Evolutionary conservation across 1,139 yeast genomes (phyloP).

Genomic region (Kodamaea suecica): DNA sequence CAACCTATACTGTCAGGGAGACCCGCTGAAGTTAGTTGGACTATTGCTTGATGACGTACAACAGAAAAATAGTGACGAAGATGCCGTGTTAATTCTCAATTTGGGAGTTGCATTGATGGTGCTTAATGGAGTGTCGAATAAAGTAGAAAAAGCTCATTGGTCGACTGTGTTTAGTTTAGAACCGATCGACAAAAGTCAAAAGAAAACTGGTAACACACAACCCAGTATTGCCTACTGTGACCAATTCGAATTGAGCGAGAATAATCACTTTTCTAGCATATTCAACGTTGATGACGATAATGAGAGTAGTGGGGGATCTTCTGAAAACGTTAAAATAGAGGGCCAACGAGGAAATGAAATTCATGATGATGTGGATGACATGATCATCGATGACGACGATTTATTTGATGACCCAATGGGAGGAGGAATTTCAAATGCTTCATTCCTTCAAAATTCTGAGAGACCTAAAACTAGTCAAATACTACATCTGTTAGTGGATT

Average conservation of each 20-base stretch:
- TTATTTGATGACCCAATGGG: slow-evolving; percentile 11
- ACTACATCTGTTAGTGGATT: not conserved
- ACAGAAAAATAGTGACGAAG: slow-evolving; percentile 24
- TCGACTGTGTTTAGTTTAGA: slow-evolving; percentile 9
- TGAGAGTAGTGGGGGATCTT: too few relatives aligned
- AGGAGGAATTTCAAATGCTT: not conserved
- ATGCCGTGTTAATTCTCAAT: slow-evolving; percentile 27
- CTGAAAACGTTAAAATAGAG: too few relatives aligned
- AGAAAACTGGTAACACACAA: not conserved
- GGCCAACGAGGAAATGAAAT: slow-evolving; percentile 3
- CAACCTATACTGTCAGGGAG: slow-evolving; percentile 1
- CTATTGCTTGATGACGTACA: slow-evolving; percentile 6
- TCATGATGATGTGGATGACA: slow-evolving; percentile 8
- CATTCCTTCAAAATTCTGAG: not conserved
- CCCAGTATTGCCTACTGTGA: not conserved
- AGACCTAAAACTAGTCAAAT: not conserved
- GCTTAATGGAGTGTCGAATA: slow-evolving; percentile 17
- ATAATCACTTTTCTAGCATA: slow-evolving; percentile 16
- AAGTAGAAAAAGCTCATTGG: slow-evolving; percentile 27
- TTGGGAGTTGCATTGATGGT: slow-evolving; percentile 23
- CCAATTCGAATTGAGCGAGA: slow-evolving; percentile 11
- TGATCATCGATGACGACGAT: slow-evolving; percentile 16
- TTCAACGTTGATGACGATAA: slow-evolving; percentile 10
- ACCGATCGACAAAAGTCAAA: not conserved
- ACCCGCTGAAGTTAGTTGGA: slow-evolving; percentile 6